A percentile compares a stretch with the other conserved stretches of the same genome.
These are phyloP conservation scores for Phialophora chinensis DNA, from an alignment of 2,329 filamentous ascomycete genomes.

Conservation along the genomic window DNA sequence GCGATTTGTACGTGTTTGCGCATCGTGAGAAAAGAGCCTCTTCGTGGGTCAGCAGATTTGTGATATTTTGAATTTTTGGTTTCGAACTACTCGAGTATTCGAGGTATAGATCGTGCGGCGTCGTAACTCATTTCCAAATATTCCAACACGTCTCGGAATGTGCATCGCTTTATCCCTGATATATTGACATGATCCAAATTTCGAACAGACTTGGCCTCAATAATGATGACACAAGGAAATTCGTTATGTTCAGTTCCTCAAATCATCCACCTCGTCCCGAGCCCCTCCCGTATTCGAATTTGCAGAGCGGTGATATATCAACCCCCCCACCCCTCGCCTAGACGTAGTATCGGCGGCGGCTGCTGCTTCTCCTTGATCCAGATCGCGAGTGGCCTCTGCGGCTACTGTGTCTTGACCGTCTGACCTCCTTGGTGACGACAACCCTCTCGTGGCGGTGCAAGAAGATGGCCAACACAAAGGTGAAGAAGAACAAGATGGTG, in stretches of 20 bases:
- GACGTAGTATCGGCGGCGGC: constrained; percentile 39
- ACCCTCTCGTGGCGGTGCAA: constrained; percentile 46
- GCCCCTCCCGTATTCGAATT: background rate
- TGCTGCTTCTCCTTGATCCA: constrained; percentile 39
- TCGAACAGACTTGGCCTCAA: background rate
- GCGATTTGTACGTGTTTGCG: background rate
- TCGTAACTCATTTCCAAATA: background rate
- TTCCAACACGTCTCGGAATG: background rate
- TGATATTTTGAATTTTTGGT: background rate
- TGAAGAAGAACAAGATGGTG: constrained; percentile 77
- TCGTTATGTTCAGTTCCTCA: constrained; percentile 21
- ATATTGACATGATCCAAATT: constrained; percentile 12
- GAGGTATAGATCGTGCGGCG: background rate
- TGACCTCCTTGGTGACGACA: constrained; percentile 49
- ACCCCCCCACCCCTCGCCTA: background rate
- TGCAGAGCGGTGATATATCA: background rate
- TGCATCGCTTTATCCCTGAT: constrained; percentile 23
- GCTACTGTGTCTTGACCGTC: constrained; percentile 42
- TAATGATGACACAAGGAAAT: constrained; percentile 19
- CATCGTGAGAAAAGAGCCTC: background rate
- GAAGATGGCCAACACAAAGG: constrained; percentile 69
- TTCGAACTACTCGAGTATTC: background rate
- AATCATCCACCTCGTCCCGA: constrained; percentile 1
- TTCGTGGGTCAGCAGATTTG: background rate
- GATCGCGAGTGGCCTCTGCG: constrained; percentile 41